These are phyloP conservation scores for Lagerstroemia speciosa DNA, from an alignment of 345 rosid species.

Conservation along the genomic window DNA sequence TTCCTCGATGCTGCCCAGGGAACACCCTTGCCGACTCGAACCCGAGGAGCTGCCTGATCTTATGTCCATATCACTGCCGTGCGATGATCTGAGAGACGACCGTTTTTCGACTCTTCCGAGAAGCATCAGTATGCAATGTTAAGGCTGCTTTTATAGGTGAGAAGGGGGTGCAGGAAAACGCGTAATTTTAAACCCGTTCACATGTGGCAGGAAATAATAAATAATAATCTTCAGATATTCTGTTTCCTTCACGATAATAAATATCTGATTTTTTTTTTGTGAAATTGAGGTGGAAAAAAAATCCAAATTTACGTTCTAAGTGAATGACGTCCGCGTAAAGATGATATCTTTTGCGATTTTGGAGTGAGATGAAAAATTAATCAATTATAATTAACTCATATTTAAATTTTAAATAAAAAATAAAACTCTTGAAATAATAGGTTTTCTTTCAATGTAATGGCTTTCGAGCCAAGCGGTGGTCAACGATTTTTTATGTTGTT, in stretches of 20 bases:
- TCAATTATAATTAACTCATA: background rate
- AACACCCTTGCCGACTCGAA: background rate
- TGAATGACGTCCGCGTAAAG: too few relatives aligned
- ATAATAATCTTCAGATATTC: too few relatives aligned
- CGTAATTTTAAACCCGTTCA: background rate
- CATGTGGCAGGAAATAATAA: background rate
- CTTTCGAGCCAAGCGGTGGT: too few relatives aligned
- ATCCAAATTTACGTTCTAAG: too few relatives aligned
- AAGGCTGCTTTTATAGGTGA: background rate
- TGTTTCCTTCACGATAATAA: too few relatives aligned
- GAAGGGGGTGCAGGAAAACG: background rate
- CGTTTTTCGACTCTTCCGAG: background rate
- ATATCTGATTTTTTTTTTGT: too few relatives aligned
- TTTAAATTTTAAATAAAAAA: background rate
- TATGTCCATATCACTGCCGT: background rate
- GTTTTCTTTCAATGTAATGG: too few relatives aligned
- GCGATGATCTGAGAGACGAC: background rate
- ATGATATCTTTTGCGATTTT: too few relatives aligned
- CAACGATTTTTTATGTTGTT: background rate
- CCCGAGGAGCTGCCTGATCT: background rate
- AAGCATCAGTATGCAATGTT: background rate
- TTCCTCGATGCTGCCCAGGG: constrained; percentile 29
- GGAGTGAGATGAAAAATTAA: too few relatives aligned
- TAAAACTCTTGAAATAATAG: too few relatives aligned
- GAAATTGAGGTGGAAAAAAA: too few relatives aligned